Percentiles rank a stretch among this genome's conserved stretches.
Evolutionary conservation across 495 filamentous ascomycete genomes (phyloP).

Genomic region (Xeromyces bisporus): DNA sequence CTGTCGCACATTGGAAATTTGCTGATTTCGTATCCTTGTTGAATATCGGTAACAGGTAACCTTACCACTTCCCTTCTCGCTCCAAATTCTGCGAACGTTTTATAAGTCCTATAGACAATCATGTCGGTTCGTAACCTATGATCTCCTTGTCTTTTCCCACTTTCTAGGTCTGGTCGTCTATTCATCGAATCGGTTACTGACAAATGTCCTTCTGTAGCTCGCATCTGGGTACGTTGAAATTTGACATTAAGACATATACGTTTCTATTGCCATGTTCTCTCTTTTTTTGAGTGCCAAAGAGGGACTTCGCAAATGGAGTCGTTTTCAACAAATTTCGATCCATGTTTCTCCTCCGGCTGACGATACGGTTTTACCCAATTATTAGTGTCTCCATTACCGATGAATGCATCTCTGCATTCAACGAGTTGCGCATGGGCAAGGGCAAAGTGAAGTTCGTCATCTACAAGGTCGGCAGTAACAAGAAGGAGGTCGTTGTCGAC

Average conservation of each 20-base stretch:
- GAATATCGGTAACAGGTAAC: neutral
- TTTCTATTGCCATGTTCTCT: neutral
- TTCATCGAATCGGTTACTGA: neutral
- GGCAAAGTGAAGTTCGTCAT: constrained; percentile 78
- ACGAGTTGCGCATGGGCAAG: constrained; percentile 80
- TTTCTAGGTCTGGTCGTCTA: too few species aligned
- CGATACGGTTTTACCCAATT: constrained; percentile 1
- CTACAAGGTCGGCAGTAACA: constrained; percentile 91
- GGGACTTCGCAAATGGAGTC: neutral
- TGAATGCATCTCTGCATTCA: constrained; percentile 71
- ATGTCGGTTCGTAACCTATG: constrained; percentile 27
- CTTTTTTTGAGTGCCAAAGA: neutral
- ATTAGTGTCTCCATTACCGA: constrained; percentile 56
- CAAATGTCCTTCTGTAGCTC: constrained; percentile 18
- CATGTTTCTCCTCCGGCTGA: too few species aligned
- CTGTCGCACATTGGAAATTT: neutral
- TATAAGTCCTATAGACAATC: constrained; percentile 12
- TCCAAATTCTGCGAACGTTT: constrained; percentile 6
- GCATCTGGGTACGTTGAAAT: constrained; percentile 29
- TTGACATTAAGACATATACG: too few species aligned
- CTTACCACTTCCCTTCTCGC: constrained; percentile 2
- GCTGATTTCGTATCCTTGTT: too few species aligned
- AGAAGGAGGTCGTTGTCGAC: constrained; percentile 72
- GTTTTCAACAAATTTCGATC: too few species aligned
- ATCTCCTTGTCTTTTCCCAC: neutral